Evolutionary conservation across 805 yeast species (phyloP), one percentile per base, ranked within the genome.

Genomic region (Clavispora santaluciae): DNA sequence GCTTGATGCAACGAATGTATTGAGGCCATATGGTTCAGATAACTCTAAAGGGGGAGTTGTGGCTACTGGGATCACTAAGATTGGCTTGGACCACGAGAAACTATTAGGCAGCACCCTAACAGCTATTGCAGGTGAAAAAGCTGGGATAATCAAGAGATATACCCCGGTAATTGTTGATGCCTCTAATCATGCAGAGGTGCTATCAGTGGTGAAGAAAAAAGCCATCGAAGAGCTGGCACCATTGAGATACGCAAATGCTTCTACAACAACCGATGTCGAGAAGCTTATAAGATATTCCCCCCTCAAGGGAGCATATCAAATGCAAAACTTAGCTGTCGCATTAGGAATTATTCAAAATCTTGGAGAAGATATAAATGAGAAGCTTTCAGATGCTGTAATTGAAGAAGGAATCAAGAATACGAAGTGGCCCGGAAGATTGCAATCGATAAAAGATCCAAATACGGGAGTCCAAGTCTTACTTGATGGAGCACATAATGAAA

Each of bases 401-500:
- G 48, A 56, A 4, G 46, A 54, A 6, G 95, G 96, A 0, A 60
- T 90, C 0, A 38, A 52, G 1, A 39, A 49, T 0, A 81, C 89
- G 0, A 47, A 50, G 7, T 90, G 98, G 98, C 95, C 95, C 0
- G 98, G 97, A 1, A 66, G 99, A 45, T 63, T 93, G 39, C 96
- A 93, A 53, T 42, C 54, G 1, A 38, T 62, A 1, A 37, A 38
- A 1, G 51, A 57, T 17, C 38, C 59, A 2, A 49, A 58, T 1
- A 38, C 70, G 1, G 52, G 50, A 6, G 42, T 42, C 0, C 47
- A 52, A 1, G 59, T 80, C 0, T 60, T 93, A 4, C 54, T 93
- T 2, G 98, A 91, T 63, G 98, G 98, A 2, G 97, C 98, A 0
- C 98, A 93, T 59, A 93, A 93, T 57, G 80, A 78, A 5, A 79